Percentiles rank a stretch among this genome's conserved stretches.
These are phyloP conservation scores for Haplosporangium sp. DNA, from an alignment of 371 early-diverging fungal genomes.

Conservation along the genomic window DNA sequence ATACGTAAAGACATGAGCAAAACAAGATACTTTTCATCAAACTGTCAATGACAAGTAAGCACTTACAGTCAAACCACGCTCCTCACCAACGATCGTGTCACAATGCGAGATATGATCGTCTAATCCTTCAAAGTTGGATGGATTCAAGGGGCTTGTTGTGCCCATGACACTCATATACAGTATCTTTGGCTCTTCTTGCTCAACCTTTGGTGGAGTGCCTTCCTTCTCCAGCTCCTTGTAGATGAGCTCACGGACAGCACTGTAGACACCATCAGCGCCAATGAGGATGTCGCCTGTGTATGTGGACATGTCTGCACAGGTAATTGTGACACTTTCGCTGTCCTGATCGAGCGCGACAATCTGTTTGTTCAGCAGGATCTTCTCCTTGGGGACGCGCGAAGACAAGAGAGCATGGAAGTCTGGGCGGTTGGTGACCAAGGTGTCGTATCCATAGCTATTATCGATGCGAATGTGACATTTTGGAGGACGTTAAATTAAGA, in stretches of 20 bases:
- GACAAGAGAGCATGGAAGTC: constrained; percentile 27
- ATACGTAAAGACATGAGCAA: no score
- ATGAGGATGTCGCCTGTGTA: constrained; percentile 30
- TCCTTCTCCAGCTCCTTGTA: constrained; percentile 14
- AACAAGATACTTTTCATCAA: neutral
- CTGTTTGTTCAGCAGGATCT: constrained; percentile 20
- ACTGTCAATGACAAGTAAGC: no score
- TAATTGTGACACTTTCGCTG: constrained; percentile 26
- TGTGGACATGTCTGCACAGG: constrained; percentile 19
- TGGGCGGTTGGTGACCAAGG: constrained; percentile 30
- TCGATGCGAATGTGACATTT: neutral
- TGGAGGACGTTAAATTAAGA: neutral
- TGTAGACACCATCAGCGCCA: constrained; percentile 29
- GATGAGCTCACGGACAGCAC: constrained; percentile 15
- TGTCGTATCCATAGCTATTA: constrained; percentile 26
- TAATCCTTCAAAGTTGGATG: constrained; percentile 30
- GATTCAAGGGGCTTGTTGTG: constrained; percentile 29
- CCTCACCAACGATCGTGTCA: constrained; percentile 29
- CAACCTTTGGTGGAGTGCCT: constrained; percentile 10
- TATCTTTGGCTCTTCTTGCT: constrained; percentile 29
- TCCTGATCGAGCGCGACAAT: constrained; percentile 15
- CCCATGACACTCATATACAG: constrained; percentile 37
- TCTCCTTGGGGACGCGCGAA: constrained; percentile 24
- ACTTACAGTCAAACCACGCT: constrained; percentile 32
- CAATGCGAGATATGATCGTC: constrained; percentile 23